A percentile compares a stretch with the other conserved stretches of the same genome.
Conservation (phyloP, 345 rosid genomes). For the Camelina sativa region DNA sequence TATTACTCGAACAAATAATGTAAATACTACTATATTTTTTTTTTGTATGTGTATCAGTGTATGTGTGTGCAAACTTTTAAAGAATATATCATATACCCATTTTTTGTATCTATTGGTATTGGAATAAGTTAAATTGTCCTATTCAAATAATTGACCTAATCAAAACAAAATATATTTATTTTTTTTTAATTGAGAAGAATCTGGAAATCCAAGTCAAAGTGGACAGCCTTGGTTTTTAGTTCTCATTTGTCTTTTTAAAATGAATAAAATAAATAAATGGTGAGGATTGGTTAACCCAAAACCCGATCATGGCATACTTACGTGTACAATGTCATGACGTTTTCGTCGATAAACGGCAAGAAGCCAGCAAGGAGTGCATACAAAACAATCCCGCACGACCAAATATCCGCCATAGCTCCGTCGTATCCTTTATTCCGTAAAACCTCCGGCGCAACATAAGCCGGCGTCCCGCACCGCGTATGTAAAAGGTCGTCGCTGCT, state of each 20-base stretch:
- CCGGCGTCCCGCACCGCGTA: constrained; percentile 86
- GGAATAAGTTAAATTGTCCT: not conserved
- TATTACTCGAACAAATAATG: not conserved
- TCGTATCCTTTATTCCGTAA: constrained; percentile 83
- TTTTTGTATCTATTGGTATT: not conserved
- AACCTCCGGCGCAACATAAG: constrained; percentile 93
- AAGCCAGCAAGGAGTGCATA: constrained; percentile 72
- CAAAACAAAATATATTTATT: not conserved
- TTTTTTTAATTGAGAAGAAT: not conserved
- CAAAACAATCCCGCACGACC: constrained; percentile 93
- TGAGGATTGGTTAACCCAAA: not conserved
- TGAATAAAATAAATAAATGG: not conserved
- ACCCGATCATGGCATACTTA: constrained; percentile 33
- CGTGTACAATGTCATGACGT: constrained; percentile 65
- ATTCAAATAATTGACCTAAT: not conserved
- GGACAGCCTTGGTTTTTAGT: not conserved
- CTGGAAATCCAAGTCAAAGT: not conserved
- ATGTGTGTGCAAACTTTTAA: not conserved
- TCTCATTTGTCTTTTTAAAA: not conserved
- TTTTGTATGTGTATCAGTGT: too few relatives aligned
- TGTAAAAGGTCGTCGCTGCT: constrained; percentile 74
- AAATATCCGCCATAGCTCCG: constrained; percentile 78
- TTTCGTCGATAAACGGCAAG: constrained; percentile 78
- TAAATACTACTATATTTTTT: not conserved
- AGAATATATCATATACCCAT: not conserved